Evolutionary conservation across 2,329 filamentous ascomycete genomes (phyloP).

Genomic region (Aureobasidium lini): DNA sequence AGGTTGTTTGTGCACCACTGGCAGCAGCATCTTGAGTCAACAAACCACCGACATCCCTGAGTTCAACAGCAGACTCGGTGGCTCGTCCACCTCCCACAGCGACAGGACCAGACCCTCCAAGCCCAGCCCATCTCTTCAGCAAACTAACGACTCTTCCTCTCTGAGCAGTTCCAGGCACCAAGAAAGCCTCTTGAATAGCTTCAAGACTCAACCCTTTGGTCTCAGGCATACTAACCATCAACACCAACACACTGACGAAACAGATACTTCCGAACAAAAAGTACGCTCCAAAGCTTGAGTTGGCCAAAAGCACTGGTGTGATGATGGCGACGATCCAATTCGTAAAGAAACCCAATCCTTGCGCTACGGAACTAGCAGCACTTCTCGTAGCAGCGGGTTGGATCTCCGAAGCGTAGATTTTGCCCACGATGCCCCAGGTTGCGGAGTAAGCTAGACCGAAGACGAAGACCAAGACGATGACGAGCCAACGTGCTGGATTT

Average conservation of each 20-base stretch:
- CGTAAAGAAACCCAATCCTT: constrained; percentile 44
- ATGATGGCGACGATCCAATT: constrained; percentile 34
- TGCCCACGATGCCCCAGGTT: constrained; percentile 49
- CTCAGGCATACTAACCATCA: constrained; percentile 15
- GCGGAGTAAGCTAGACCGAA: constrained; percentile 41
- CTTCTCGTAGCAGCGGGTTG: constrained; percentile 48
- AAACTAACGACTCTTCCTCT: background rate
- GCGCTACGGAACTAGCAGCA: constrained; percentile 45
- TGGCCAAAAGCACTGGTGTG: constrained; percentile 43
- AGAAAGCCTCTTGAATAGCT: constrained; percentile 13
- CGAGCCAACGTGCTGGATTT: constrained; percentile 37
- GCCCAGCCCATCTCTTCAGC: background rate
- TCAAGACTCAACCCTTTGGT: constrained; percentile 14
- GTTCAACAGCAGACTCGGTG: background rate
- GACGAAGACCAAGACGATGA: constrained; percentile 43
- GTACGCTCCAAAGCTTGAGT: constrained; percentile 28
- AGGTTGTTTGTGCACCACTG: background rate
- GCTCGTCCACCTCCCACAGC: background rate
- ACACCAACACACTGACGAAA: constrained; percentile 10
- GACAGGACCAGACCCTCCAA: background rate
- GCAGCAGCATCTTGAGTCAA: background rate
- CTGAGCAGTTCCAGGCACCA: background rate
- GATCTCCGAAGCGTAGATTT: constrained; percentile 52
- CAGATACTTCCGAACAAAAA: constrained; percentile 27
- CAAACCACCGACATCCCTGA: background rate